Percentiles rank a stretch among this genome's conserved stretches.
Conservation (phyloP, 257 asterid species). For the Nicotiana sylvestris region DNA sequence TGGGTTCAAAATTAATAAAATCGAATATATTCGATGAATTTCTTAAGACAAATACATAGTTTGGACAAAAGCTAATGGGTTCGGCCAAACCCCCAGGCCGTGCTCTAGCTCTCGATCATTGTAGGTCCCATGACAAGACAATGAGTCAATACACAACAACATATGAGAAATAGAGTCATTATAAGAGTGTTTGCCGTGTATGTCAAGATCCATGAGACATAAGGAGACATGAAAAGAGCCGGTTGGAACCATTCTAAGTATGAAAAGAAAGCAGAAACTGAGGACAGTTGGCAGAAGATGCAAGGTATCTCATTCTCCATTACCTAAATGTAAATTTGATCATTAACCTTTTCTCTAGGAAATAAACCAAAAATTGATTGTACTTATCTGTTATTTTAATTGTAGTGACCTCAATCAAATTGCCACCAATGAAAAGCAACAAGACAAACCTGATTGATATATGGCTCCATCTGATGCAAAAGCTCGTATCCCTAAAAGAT, state of each 20-base stretch:
- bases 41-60: too few relatives aligned
- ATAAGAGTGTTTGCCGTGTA: background rate
- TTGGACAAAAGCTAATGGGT: too few relatives aligned
- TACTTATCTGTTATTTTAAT: background rate
- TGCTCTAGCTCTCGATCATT: background rate
- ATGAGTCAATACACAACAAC: background rate
- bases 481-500: slow-evolving; percentile 84
- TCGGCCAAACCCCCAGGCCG: too few relatives aligned
- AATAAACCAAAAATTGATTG: background rate
- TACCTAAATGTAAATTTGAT: background rate
- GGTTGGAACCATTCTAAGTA: slow-evolving; percentile 1
- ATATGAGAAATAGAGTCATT: background rate
- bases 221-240: background rate
- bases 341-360: background rate
- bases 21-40: too few relatives aligned
- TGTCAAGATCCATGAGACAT: background rate
- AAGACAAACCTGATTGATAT: slow-evolving; percentile 82
- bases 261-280: background rate
- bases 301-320: background rate
- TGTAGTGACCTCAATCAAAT: slow-evolving; percentile 7
- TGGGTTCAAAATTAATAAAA: too few relatives aligned
- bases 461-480: slow-evolving; percentile 99
- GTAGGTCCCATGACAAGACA: background rate
- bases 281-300: background rate
- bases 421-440: slow-evolving; percentile 15